A percentile compares a stretch with the other conserved stretches of the same genome.
Conservation (phyloP, 1,139 yeast species). For the Scheffersomyces insectosa region DNA sequence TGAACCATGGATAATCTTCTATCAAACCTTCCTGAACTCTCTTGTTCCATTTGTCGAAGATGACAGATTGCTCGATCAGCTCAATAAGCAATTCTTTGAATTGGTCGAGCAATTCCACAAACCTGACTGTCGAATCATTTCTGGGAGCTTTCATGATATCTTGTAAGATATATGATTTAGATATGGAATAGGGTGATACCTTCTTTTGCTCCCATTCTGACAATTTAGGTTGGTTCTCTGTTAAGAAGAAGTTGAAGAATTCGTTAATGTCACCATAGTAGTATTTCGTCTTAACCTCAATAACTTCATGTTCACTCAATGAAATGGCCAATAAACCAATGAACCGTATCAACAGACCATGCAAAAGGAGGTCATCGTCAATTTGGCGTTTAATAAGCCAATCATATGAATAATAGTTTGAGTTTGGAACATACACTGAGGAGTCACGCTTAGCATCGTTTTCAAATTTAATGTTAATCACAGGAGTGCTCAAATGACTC, state of each 20-base stretch:
- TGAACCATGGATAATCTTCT: slow-evolving; percentile 74
- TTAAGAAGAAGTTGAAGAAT: slow-evolving; percentile 13
- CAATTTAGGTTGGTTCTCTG: not conserved
- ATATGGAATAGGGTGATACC: slow-evolving; percentile 23
- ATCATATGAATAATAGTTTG: slow-evolving; percentile 35
- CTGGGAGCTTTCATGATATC: slow-evolving; percentile 20
- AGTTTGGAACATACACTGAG: slow-evolving; percentile 34
- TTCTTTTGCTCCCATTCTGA: slow-evolving; percentile 21
- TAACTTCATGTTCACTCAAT: slow-evolving; percentile 46
- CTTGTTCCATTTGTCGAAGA: slow-evolving; percentile 37
- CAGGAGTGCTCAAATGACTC: slow-evolving; percentile 33
- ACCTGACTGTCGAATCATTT: slow-evolving; percentile 13
- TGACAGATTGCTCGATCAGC: slow-evolving; percentile 25
- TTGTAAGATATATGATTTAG: slow-evolving; percentile 20
- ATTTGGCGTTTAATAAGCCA: slow-evolving; percentile 33
- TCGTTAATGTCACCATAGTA: slow-evolving; percentile 3
- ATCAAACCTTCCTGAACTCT: slow-evolving; percentile 48
- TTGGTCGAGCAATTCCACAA: slow-evolving; percentile 20
- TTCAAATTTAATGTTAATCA: slow-evolving; percentile 36
- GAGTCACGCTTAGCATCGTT: slow-evolving; percentile 31
- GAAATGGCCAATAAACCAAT: slow-evolving; percentile 39
- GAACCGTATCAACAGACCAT: slow-evolving; percentile 40
- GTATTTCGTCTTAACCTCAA: slow-evolving; percentile 15
- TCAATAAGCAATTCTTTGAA: slow-evolving; percentile 15
- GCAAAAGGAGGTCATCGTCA: slow-evolving; percentile 32